Evolutionary conservation across 208 protist species (phyloP), one percentile per base, ranked within the genome.

Genomic region (Trichomonas tenax): DNA sequence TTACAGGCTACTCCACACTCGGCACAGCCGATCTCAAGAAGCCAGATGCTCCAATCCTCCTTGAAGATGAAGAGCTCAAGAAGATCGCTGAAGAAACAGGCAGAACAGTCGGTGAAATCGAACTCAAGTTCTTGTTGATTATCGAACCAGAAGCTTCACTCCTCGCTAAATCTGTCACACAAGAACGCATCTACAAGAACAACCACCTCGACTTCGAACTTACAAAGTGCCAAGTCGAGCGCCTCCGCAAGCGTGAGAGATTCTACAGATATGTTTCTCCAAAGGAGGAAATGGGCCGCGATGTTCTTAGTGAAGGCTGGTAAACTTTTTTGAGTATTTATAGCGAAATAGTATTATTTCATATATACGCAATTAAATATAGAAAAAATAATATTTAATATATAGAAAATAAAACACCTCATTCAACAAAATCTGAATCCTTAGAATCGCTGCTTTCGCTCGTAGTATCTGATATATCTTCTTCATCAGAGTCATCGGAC

Each of bases 1-100:
- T 96, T 40, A 96, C 41, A 44, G 46, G 63, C 8, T 97, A 97
- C 96, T 96, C 41, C 45, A 89, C 97, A 34, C 45, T 97, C 14
- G 97, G 82, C 46, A 44, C 82, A 45, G 0, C 15, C 4, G 26
- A 51, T 51, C 46, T n/a, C 1, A 45, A 21, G n/a, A 45, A 89
- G 1, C 40, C 82, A 46, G 44, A 14, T 0, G 15, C 8, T 34
- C 82, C 36, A 48, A n/a, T n/a, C 48, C 15, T 89, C 23, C 82
- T 89, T 48, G 82, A 89, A 48, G 40, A 89, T 89, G 17, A 45
- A 48, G 82, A 21, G 14, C 40, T 89, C 40, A 48, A n/a, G 8
- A n/a, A 89, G 48, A 48, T 89, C 6, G 36, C 82, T n/a, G 44
- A 89, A 89, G 82, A 89, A 48, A 23, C 26, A 9, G 40, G 40